Conservation (phyloP, 2,329 filamentous ascomycete species). For the Talaromyces pinophilus region DNA sequence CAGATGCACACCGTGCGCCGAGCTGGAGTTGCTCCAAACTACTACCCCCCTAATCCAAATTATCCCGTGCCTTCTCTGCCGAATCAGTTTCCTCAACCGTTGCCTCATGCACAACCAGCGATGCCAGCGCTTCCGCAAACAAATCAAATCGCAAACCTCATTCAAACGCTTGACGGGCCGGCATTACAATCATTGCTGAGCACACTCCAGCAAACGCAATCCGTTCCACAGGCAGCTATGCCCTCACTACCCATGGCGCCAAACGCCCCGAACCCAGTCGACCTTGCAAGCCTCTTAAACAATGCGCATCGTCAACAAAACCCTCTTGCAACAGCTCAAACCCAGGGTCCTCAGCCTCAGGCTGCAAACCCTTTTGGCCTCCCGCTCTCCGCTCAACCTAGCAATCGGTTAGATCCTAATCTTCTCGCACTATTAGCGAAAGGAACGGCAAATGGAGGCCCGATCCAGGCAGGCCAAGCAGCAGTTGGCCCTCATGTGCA, state of each 20-base stretch:
- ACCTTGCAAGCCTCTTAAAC: conserved; percentile 46
- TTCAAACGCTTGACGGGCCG: conserved; percentile 67
- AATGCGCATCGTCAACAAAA: conserved; percentile 41
- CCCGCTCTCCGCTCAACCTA: conserved; percentile 28
- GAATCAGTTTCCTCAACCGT: conserved; percentile 33
- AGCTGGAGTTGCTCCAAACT: conserved; percentile 37
- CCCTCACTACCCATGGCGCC: conserved; percentile 35
- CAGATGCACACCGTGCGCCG: conserved; percentile 52
- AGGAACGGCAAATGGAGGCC: conserved; percentile 39
- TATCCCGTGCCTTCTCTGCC: conserved; percentile 33
- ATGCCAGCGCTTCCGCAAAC: conserved; percentile 40
- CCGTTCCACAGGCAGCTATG: conserved; percentile 39
- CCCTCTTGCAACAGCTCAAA: conserved; percentile 28
- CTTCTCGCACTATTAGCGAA: conserved; percentile 43
- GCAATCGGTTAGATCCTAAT: conserved; percentile 37
- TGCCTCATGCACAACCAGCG: conserved; percentile 35
- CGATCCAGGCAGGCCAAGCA: conserved; percentile 37
- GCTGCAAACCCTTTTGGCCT: conserved; percentile 33
- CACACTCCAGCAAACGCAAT: conserved; percentile 54
- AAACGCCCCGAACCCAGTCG: conserved; percentile 38
- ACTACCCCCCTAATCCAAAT: conserved; percentile 39
- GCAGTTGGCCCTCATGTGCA: conserved; percentile 45
- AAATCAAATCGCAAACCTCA: conserved; percentile 63
- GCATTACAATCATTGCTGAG: conserved; percentile 71
- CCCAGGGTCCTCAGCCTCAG: conserved; percentile 34